Conservation (phyloP, 1,284 basidiomycete genomes). For the Hortiboletus rubellus region DNA sequence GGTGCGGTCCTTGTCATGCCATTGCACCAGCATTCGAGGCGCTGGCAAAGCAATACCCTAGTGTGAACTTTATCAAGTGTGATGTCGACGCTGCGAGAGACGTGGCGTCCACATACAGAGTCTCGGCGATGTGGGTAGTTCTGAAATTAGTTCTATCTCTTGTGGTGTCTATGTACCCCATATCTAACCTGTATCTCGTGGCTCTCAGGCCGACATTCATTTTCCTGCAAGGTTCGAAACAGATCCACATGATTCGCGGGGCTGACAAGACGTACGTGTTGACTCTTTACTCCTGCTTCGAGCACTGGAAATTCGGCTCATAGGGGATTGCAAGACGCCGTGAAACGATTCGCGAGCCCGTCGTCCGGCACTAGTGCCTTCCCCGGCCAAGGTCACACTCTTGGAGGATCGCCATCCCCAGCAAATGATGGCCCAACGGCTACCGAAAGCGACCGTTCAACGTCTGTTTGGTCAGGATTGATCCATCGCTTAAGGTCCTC, state of each 20-base stretch:
- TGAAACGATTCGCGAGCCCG: constrained; percentile 51
- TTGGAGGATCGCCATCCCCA: constrained; percentile 47
- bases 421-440: constrained; percentile 36
- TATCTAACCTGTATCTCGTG: neutral
- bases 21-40: constrained; percentile 74
- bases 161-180: neutral
- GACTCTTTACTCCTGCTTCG: neutral
- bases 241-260: constrained; percentile 68
- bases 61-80: constrained; percentile 77
- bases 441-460: constrained; percentile 26
- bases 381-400: constrained; percentile 68
- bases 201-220: constrained; percentile 74
- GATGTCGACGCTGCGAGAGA: constrained; percentile 73
- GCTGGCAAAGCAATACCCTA: constrained; percentile 61
- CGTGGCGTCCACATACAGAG: constrained; percentile 57
- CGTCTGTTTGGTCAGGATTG: constrained; percentile 43
- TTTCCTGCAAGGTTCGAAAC: constrained; percentile 65
- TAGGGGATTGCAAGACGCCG: constrained; percentile 58
- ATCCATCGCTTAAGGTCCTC: constrained; percentile 65
- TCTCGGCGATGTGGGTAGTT: constrained; percentile 62
- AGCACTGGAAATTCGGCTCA: constrained; percentile 2
- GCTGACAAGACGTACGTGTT: constrained; percentile 59
- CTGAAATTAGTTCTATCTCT: neutral
- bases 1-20: constrained; percentile 80
- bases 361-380: constrained; percentile 46